Conservation (phyloP, 1,284 basidiomycete species). For the Amylostereum areolatum region DNA sequence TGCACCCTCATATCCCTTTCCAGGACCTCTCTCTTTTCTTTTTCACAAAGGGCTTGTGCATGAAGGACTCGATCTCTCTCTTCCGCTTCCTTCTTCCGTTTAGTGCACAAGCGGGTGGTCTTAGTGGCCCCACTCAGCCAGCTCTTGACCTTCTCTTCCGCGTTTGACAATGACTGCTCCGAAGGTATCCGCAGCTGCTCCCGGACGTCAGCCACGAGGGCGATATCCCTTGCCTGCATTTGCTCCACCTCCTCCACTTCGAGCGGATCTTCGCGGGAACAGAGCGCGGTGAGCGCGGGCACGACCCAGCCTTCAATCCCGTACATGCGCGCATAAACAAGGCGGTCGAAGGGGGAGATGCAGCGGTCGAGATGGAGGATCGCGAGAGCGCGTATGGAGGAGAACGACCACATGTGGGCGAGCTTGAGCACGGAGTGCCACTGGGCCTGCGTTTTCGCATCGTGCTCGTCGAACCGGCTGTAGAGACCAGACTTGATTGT, state of each 20-base stretch:
- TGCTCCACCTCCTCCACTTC: background rate
- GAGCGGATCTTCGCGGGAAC: background rate
- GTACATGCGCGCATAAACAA: background rate
- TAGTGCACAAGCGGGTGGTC: background rate
- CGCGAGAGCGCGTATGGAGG: background rate
- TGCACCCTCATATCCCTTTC: background rate
- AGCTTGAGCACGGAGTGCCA: constrained; percentile 1
- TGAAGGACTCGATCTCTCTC: background rate
- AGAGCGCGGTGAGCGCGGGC: background rate
- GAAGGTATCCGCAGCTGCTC: background rate
- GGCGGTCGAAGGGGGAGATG: background rate
- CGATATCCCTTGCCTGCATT: background rate
- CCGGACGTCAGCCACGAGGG: background rate
- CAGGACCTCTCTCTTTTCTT: background rate
- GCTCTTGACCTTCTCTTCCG: background rate
- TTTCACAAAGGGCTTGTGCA: background rate
- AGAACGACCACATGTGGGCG: background rate
- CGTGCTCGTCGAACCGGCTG: background rate
- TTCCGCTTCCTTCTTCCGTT: background rate
- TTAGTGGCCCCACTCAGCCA: background rate
- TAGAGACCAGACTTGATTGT: background rate
- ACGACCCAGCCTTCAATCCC: background rate
- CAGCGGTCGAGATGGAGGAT: background rate
- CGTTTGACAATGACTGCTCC: background rate
- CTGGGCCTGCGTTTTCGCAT: background rate